Evolutionary conservation across 2,329 filamentous ascomycete species (phyloP), one percentile per base, ranked within the genome.

Genomic region (Aureobasidium melanogenum): DNA sequence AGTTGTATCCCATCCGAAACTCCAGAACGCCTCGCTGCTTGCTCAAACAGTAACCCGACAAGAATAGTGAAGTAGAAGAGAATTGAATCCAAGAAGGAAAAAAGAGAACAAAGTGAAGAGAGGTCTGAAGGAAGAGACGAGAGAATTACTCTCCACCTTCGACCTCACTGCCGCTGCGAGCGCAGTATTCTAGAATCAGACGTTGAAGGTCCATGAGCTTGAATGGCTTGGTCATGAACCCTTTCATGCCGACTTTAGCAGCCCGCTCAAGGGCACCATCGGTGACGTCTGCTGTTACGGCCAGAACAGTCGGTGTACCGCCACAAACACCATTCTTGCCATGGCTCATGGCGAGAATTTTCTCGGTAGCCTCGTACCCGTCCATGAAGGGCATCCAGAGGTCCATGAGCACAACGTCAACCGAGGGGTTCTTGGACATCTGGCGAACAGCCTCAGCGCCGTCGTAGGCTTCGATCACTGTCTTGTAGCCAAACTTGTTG

Each of bases 351-450:
- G 76, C 73, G 12, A 88, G 72, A 46, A 89, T 89, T 50, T 78
- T 75, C 66, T 82, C 79, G 0, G 86, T 83, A 1, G 87, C 87
- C 68, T 88, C 82, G 65, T 88, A 89, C 1, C 87, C 87, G 68
- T 89, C 86, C 78, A 89, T 85, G 65, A 84, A 77, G 0, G 87
- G 87, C 85, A 89, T 89, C 87, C 87, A 89, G 10, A 89, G 79
- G 71, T 89, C 87, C 87, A 89, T 89, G 46, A 89, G 74, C 26
- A 89, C 79, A 1, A 87, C 79, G 67, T 88, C 82, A 61, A 88
- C 82, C 3, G 44, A 24, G 5, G 47, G 50, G 44, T 73, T 71
- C 65, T 63, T 66, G 30, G 65, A 68, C 77, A 87, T 86, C 47
- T 83, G 77, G 19, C 82, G 78, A 0, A 89, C 84, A 0, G 86